Conservation (phyloP, 257 asterid species). For the Fraxinus anomala region DNA sequence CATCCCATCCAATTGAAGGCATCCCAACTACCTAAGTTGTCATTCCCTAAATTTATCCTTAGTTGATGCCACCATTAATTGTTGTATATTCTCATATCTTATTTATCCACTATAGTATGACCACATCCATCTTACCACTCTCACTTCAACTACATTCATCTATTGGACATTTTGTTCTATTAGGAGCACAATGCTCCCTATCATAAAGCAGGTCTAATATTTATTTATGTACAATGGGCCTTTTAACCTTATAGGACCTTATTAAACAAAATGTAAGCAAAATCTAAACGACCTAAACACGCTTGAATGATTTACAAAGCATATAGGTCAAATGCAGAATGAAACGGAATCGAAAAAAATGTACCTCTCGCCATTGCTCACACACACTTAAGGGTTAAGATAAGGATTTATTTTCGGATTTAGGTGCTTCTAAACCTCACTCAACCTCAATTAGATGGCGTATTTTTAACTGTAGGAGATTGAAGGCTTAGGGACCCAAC, state of each 20-base stretch:
- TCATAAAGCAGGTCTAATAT: neutral
- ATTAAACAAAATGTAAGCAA: neutral
- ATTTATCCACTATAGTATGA: neutral
- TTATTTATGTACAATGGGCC: neutral
- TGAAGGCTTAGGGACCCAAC: no score
- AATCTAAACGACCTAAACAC: no score
- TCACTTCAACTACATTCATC: neutral
- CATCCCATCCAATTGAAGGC: neutral
- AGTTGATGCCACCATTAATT: neutral
- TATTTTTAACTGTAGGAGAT: no score
- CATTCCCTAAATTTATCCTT: neutral
- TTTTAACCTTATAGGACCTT: neutral
- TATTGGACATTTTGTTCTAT: neutral
- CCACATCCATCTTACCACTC: neutral
- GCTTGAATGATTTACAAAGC: no score
- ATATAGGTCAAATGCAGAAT: no score
- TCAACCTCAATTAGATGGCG: no score
- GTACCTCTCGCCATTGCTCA: no score
- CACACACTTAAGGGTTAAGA: no score
- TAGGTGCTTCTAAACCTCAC: no score
- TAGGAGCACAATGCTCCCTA: neutral
- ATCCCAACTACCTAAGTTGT: neutral
- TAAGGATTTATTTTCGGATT: no score
- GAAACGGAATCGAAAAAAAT: no score
- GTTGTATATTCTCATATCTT: neutral